Conservation (phyloP, 179 eudicot species). For the Silene noctiflora region DNA sequence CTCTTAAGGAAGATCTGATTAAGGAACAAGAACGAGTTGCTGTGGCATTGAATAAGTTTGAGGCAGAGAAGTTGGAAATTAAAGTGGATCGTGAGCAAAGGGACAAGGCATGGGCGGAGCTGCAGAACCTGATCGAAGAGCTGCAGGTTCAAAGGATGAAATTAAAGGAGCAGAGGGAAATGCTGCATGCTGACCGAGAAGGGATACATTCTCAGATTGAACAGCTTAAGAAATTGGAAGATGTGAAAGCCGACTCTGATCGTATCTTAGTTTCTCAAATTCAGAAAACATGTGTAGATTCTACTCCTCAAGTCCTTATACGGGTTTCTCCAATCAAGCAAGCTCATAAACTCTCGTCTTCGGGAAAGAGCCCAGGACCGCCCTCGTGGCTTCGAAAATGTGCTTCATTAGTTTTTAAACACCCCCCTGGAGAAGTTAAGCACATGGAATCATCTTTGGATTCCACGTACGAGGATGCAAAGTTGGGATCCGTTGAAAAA, state of each 20-base stretch:
- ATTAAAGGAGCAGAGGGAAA: slow-evolving; percentile 84
- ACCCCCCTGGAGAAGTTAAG: slow-evolving; percentile 25
- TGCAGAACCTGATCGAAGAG: slow-evolving; percentile 70
- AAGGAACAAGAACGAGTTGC: slow-evolving; percentile 65
- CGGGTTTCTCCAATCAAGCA: slow-evolving; percentile 30
- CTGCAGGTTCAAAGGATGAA: slow-evolving; percentile 76
- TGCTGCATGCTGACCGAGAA: slow-evolving; percentile 71
- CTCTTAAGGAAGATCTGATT: slow-evolving; percentile 50
- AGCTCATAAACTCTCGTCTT: slow-evolving; percentile 21
- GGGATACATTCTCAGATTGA: slow-evolving; percentile 70
- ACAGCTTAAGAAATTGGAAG: slow-evolving; percentile 63
- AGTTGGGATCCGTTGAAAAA: slow-evolving; percentile 13
- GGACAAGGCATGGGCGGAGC: slow-evolving; percentile 83
- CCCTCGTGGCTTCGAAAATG: slow-evolving; percentile 54
- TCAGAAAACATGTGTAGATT: slow-evolving; percentile 30
- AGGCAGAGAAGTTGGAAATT: slow-evolving; percentile 63
- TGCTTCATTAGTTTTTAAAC: slow-evolving; percentile 38
- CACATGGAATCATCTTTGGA: slow-evolving; percentile 19
- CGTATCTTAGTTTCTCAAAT: slow-evolving; percentile 33
- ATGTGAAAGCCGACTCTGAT: slow-evolving; percentile 48
- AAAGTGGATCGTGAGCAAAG: slow-evolving; percentile 71
- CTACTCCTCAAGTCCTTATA: slow-evolving; percentile 27
- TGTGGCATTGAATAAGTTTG: slow-evolving; percentile 65
- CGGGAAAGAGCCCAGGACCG: slow-evolving; percentile 16
- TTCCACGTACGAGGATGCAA: slow-evolving; percentile 15